Evolutionary conservation across 345 rosid genomes (phyloP).

Genomic region (Anacardium occidentale): DNA sequence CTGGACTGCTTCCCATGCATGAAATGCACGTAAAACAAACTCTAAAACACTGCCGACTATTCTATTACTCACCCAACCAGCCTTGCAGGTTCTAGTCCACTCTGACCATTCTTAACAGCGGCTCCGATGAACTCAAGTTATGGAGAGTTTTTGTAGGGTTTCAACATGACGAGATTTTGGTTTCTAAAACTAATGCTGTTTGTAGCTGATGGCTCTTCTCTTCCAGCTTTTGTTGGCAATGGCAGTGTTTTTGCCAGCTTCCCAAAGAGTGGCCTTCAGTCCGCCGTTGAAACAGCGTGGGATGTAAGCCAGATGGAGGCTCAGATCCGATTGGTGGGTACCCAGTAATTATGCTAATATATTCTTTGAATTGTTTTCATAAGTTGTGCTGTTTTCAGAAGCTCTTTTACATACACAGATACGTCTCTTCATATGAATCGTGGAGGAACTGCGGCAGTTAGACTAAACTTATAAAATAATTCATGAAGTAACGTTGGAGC

Average conservation of each 20-base stretch:
- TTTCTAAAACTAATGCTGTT: slow-evolving; percentile 67
- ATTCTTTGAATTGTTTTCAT: no score
- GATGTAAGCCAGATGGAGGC: slow-evolving; percentile 68
- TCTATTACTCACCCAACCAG: slow-evolving; percentile 55
- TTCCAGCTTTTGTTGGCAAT: slow-evolving; percentile 73
- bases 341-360: no score
- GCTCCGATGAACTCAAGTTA: slow-evolving; percentile 57
- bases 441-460: no score
- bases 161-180: slow-evolving; percentile 60
- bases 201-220: slow-evolving; percentile 61
- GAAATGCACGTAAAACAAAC: slow-evolving; percentile 18
- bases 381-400: no score
- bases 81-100: slow-evolving; percentile 82
- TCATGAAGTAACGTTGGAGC: no score
- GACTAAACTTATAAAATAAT: no score
- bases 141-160: slow-evolving; percentile 80
- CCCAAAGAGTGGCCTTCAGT: slow-evolving; percentile 65
- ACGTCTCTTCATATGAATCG: no score
- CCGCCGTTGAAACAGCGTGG: slow-evolving; percentile 86
- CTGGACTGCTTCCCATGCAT: neutral
- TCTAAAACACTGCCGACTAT: slow-evolving; percentile 36
- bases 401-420: no score
- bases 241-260: slow-evolving; percentile 77
- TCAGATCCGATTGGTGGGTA: slow-evolving; percentile 67
- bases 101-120: slow-evolving; percentile 70